Conservation (phyloP, 768 basidiomycete genomes). For the Mycena belliarum region DNA sequence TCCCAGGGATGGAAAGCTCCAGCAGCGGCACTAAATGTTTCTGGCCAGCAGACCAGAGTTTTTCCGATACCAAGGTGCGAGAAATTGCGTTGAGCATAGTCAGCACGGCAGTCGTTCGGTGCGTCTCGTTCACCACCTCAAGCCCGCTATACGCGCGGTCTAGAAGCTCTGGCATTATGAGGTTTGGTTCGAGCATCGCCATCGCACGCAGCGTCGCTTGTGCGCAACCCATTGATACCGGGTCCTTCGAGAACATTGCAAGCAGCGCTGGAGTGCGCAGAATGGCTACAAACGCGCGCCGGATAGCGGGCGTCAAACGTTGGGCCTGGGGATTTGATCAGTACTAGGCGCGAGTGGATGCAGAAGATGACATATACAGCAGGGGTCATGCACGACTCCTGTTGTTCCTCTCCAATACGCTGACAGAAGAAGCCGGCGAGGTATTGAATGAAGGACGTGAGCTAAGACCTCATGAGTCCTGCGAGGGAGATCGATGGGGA, state of each 20-base stretch:
- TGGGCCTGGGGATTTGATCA: slow-evolving; percentile 46
- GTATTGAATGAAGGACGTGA: slow-evolving; percentile 72
- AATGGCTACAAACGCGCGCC: slow-evolving; percentile 76
- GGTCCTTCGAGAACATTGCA: slow-evolving; percentile 89
- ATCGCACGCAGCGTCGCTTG: slow-evolving; percentile 78
- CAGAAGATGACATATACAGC: slow-evolving; percentile 40
- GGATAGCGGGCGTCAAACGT: slow-evolving; percentile 79
- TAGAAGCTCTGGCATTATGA: slow-evolving; percentile 89
- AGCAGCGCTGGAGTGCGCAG: slow-evolving; percentile 86
- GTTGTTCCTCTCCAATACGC: slow-evolving; percentile 78
- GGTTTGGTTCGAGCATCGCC: slow-evolving; percentile 75
- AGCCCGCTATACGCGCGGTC: slow-evolving; percentile 90
- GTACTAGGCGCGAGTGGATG: not conserved
- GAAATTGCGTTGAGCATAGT: slow-evolving; percentile 80
- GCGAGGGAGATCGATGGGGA: not conserved
- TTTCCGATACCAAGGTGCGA: slow-evolving; percentile 74
- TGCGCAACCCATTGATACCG: slow-evolving; percentile 75
- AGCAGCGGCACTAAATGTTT: slow-evolving; percentile 86
- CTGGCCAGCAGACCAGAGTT: slow-evolving; percentile 81
- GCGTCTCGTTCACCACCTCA: slow-evolving; percentile 94
- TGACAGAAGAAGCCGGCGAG: slow-evolving; percentile 76
- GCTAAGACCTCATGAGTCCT: slow-evolving; percentile 35
- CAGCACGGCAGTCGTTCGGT: slow-evolving; percentile 88
- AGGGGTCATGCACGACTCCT: slow-evolving; percentile 77
- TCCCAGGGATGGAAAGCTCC: slow-evolving; percentile 87